Evolutionary conservation across 2,329 filamentous ascomycete species (phyloP), one percentile per base, ranked within the genome.

Genomic region (Fusarium albidum): DNA sequence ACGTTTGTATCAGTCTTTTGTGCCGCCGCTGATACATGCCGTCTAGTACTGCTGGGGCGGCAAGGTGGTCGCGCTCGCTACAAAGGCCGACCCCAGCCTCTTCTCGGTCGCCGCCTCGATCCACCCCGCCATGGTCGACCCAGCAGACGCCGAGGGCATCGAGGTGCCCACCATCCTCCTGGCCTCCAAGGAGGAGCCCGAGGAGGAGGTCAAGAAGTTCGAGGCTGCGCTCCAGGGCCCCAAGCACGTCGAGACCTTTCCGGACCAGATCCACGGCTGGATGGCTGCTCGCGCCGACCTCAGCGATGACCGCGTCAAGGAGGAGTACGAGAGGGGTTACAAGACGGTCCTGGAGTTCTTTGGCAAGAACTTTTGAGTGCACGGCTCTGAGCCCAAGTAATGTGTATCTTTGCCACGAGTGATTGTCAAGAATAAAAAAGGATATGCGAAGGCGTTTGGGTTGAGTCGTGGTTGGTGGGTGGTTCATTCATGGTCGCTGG

Each of bases 221-320:
- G 77, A 83, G 68, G 70, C 75, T n/a, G 75, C 74, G 9, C 77
- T 89, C 44, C 75, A 73, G 25, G 80, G 75, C 3, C 73, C 81
- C 52, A 84, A 85, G 66, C 79, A 86, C 57, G 81, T 89, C 46
- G 86, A 90, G 76, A 85, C 71, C n/a, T 90, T 89, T 66, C 64
- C 66, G 18, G 85, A 85, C 65, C 87, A 89, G 79, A 80, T 86
- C 67, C 88, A 91, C 72, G 88, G 88, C 37, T 91, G 87, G 86
- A 91, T 90, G 88, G 85, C 84, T 2, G 87, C 88, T 1, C 81
- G 87, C 21, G 78, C 82, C 0, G 75, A 89, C 65, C 73, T 90
- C 26, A 75, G 78, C 28, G 75, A 87, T 39, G 73, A 77, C 41
- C 79, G 78, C 34, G 81, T 85, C 67, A 83, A 81, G 71, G 79